A percentile compares a stretch with the other conserved stretches of the same genome.
Evolutionary conservation across 495 filamentous ascomycete species (phyloP).

Genomic region (Penicillium coffeae): DNA sequence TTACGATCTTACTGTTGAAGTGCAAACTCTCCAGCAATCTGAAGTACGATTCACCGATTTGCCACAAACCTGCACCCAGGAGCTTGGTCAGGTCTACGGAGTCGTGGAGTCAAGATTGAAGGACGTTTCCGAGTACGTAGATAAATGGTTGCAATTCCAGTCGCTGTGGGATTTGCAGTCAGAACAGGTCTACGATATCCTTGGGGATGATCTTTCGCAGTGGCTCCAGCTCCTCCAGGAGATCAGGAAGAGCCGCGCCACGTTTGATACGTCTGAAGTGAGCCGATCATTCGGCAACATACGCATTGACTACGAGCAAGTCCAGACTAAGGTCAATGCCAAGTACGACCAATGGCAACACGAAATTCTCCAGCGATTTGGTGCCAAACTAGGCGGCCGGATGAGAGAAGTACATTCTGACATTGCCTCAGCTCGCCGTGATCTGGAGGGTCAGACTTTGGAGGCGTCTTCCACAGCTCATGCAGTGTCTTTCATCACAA

Average conservation of each 20-base stretch:
- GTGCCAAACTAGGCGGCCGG: constrained; percentile 76
- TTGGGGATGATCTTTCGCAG: constrained; percentile 85
- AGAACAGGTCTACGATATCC: constrained; percentile 84
- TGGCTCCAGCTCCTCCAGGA: constrained; percentile 95
- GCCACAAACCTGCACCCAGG: constrained; percentile 72
- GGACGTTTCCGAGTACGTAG: constrained; percentile 76
- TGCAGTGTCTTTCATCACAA: constrained; percentile 96
- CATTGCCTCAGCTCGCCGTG: constrained; percentile 78
- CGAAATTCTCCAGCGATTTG: constrained; percentile 91
- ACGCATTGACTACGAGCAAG: constrained; percentile 94
- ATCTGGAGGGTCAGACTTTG: constrained; percentile 84
- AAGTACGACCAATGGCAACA: constrained; percentile 99
- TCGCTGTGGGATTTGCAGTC: constrained; percentile 96
- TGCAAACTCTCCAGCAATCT: constrained; percentile 53
- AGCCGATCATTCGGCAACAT: constrained; percentile 88
- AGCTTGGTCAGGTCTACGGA: constrained; percentile 72
- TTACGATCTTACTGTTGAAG: constrained; percentile 80
- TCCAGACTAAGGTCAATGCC: constrained; percentile 94
- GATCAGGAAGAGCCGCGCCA: constrained; percentile 85
- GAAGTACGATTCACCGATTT: constrained; percentile 81
- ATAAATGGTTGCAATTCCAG: constrained; percentile 98
- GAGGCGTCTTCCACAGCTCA: constrained; percentile 92
- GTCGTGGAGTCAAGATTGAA: constrained; percentile 74
- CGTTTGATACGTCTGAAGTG: constrained; percentile 93
- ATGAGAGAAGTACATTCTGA: constrained; percentile 88